Percentiles rank a stretch among this genome's conserved stretches.
Evolutionary conservation across 768 basidiomycete species (phyloP).

Genomic region (Leccinum subgranulosum): DNA sequence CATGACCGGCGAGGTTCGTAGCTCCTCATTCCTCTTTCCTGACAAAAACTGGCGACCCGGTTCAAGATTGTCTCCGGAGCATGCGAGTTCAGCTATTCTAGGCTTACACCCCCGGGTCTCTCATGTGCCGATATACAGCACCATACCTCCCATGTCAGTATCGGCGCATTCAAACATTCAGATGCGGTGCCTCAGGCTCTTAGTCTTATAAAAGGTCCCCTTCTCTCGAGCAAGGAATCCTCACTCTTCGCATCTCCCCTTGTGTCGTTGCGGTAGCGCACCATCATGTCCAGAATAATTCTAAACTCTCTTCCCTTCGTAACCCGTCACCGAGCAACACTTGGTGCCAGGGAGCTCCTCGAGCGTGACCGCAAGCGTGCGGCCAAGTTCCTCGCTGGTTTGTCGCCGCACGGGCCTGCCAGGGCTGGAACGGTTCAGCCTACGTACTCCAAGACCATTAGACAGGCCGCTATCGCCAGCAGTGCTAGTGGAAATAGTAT

Average conservation of each 20-base stretch:
- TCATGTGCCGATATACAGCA: background rate
- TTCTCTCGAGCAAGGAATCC: background rate
- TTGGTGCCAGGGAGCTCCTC: constrained; percentile 47
- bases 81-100: background rate
- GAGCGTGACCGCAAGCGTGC: constrained; percentile 54
- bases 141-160: background rate
- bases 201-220: constrained; percentile 17
- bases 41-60: background rate
- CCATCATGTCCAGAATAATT: constrained; percentile 36
- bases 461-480: constrained; percentile 8
- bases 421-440: constrained; percentile 11
- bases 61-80: background rate
- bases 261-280: background rate
- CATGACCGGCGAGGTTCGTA: background rate
- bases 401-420: constrained; percentile 53
- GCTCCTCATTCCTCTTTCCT: background rate
- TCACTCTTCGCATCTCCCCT: background rate
- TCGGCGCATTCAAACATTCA: background rate
- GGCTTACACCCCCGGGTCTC: background rate
- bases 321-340: constrained; percentile 36
- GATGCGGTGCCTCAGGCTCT: background rate
- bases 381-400: constrained; percentile 50
- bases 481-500: constrained; percentile 31
- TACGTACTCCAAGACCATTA: constrained; percentile 7
- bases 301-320: constrained; percentile 44